These are phyloP conservation scores for Diaporthe batatas DNA, from an alignment of 2,329 filamentous ascomycete genomes.

Conservation along the genomic window DNA sequence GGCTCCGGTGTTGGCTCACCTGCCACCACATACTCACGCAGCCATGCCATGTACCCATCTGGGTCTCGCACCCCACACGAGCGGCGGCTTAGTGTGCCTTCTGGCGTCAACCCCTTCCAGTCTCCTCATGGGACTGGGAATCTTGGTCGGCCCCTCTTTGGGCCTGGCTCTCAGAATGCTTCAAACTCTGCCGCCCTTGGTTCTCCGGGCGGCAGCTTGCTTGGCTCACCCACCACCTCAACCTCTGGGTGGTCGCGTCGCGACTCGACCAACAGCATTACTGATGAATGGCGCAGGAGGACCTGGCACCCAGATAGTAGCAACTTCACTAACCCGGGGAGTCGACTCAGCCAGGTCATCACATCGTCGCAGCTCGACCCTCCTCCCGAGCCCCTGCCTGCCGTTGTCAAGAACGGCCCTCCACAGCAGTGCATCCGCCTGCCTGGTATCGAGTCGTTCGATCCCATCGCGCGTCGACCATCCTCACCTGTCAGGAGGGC, in stretches of 20 bases:
- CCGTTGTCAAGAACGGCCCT: constrained; percentile 55
- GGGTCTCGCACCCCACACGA: constrained; percentile 74
- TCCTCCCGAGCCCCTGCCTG: constrained; percentile 65
- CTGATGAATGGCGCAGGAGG: constrained; percentile 83
- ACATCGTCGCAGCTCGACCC: constrained; percentile 73
- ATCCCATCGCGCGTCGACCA: constrained; percentile 76
- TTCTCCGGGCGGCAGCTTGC: constrained; percentile 68
- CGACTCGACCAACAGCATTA: constrained; percentile 72
- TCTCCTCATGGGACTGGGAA: constrained; percentile 64
- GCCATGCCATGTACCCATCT: constrained; percentile 77
- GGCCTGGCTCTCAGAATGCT: constrained; percentile 67
- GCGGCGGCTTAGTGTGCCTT: constrained; percentile 86
- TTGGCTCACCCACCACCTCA: constrained; percentile 75
- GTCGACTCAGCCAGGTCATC: constrained; percentile 81
- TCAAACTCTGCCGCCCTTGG: constrained; percentile 68
- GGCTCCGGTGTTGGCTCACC: constrained; percentile 79
- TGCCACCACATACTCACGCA: constrained; percentile 75
- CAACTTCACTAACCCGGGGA: constrained; percentile 75
- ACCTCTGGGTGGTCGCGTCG: constrained; percentile 70
- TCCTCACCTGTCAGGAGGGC: constrained; percentile 73
- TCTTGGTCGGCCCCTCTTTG: constrained; percentile 68
- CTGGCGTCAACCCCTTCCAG: constrained; percentile 80
- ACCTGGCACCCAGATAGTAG: constrained; percentile 91
- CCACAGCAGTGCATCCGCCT: constrained; percentile 74
- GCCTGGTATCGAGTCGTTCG: constrained; percentile 93